Evolutionary conservation across 139 green algal genomes (phyloP).

Genomic region (Volvox africanus): DNA sequence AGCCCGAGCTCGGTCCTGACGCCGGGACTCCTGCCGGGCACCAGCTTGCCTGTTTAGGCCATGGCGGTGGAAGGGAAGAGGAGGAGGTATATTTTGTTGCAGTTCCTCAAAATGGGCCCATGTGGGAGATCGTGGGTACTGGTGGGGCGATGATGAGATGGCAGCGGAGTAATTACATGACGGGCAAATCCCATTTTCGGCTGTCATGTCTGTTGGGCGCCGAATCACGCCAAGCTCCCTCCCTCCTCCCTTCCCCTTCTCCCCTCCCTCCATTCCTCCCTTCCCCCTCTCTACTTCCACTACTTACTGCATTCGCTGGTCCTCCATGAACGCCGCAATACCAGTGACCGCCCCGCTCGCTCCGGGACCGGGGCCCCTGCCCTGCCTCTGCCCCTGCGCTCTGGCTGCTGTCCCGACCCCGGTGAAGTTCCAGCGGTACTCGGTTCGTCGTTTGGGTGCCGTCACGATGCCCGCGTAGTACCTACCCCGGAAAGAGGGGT

Average conservation of each 20-base stretch:
- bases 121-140: no score
- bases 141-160: no score
- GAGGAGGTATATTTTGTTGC: no score
- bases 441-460: slow-evolving; percentile 61
- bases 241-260: not conserved
- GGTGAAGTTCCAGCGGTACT: slow-evolving; percentile 67
- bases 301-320: slow-evolving; percentile 55
- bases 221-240: not conserved
- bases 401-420: not conserved
- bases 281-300: not conserved
- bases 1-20: not conserved
- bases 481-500: not conserved
- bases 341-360: not conserved
- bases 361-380: not conserved
- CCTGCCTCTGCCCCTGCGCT: not conserved
- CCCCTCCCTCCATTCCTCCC: not conserved
- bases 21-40: not conserved
- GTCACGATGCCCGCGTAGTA: slow-evolving; percentile 69
- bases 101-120: no score
- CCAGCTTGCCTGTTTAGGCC: not conserved
- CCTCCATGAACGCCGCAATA: slow-evolving; percentile 53
- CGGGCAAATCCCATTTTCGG: no score
- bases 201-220: no score
- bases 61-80: not conserved
- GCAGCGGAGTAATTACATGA: no score